These are phyloP conservation scores for Termitomyces sp. DNA, from an alignment of 1,284 basidiomycete species.

Conservation along the genomic window DNA sequence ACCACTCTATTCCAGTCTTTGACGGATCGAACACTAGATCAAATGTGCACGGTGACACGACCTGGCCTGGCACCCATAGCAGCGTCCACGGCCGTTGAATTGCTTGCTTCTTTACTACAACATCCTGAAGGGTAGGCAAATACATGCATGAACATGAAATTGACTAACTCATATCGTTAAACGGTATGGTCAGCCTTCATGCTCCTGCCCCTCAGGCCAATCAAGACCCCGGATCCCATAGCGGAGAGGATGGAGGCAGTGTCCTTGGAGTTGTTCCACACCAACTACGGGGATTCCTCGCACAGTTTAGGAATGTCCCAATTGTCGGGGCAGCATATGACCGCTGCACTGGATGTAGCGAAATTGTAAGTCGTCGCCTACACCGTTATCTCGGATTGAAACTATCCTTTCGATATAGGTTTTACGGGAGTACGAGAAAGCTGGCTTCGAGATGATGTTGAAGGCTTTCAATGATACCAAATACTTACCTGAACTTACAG, in stretches of 20 bases:
- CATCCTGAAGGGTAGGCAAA: conserved; percentile 77
- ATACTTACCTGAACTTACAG: conserved; percentile 80
- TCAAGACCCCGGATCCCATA: conserved; percentile 25
- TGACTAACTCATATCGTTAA: background rate
- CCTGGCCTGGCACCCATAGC: conserved; percentile 94
- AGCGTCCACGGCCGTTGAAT: conserved; percentile 86
- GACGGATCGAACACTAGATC: conserved; percentile 92
- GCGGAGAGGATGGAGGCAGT: conserved; percentile 36
- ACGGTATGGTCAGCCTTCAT: conserved; percentile 41
- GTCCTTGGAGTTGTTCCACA: conserved; percentile 88
- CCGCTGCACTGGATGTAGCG: conserved; percentile 87
- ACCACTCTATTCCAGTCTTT: conserved; percentile 56
- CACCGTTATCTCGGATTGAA: background rate
- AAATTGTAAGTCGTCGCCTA: conserved; percentile 45
- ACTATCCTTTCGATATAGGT: conserved; percentile 42
- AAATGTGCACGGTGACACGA: conserved; percentile 99
- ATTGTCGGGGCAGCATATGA: conserved; percentile 86
- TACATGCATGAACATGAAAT: background rate
- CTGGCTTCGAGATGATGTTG: conserved; percentile 78
- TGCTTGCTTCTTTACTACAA: conserved; percentile 86
- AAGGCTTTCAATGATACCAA: conserved; percentile 82
- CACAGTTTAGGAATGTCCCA: conserved; percentile 79
- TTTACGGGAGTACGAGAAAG: conserved; percentile 65
- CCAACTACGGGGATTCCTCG: conserved; percentile 87
- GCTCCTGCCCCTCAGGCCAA: conserved; percentile 57